phyloP scores from a whole-genome alignment of 2,329 filamentous ascomycete genomes.

The Curvularia sp. region DNA sequence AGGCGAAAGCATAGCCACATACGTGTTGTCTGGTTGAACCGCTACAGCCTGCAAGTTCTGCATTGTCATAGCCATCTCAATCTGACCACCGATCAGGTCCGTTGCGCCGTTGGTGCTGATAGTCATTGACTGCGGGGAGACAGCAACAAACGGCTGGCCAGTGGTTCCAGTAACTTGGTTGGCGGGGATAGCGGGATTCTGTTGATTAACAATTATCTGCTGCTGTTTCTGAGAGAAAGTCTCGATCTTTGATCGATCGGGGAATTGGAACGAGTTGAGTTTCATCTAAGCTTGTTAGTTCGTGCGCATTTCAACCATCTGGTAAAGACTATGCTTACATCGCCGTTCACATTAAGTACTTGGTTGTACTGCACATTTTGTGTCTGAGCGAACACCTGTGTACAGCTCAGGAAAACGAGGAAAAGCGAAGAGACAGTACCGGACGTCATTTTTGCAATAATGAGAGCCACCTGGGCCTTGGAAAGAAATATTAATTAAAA shows the following conservation, averaged over 20 bases:
- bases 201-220: constrained; percentile 52
- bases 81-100: constrained; percentile 47
- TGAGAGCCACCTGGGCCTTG: constrained; percentile 45
- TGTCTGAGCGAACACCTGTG: constrained; percentile 31
- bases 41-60: constrained; percentile 40
- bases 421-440: constrained; percentile 47
- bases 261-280: constrained; percentile 49
- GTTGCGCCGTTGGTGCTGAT: constrained; percentile 49
- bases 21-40: constrained; percentile 48
- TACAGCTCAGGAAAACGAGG: constrained; percentile 39
- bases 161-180: constrained; percentile 50
- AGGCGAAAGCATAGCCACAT: constrained; percentile 48
- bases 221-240: constrained; percentile 50
- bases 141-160: constrained; percentile 48
- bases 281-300: constrained; percentile 42
- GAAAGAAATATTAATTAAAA: constrained; percentile 21
- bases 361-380: constrained; percentile 48
- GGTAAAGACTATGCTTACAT: constrained; percentile 35
- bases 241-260: constrained; percentile 48
- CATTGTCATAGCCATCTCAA: constrained; percentile 45
- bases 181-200: constrained; percentile 43
- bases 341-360: constrained; percentile 51
- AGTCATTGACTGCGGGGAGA: constrained; percentile 44
- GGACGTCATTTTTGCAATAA: constrained; percentile 44
- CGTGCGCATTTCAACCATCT: accelerated